Conservation (phyloP, 2,329 filamentous ascomycete species). For the Ceratocystis papillata region DNA sequence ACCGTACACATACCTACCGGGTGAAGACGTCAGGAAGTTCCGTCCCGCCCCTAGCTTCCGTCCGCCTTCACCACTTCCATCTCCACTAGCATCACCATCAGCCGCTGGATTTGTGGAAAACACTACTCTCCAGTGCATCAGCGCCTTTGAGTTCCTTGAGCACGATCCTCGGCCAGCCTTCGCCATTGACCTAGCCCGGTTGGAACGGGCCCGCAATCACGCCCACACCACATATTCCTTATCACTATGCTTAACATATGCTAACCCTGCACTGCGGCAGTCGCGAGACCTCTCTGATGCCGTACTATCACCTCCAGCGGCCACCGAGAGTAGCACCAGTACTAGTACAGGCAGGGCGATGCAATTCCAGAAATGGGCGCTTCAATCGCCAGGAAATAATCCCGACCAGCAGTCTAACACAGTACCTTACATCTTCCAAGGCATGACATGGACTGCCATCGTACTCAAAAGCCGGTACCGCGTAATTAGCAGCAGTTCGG, state of each 20-base stretch:
- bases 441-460: constrained; percentile 58
- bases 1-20: neutral
- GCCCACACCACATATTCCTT: constrained; percentile 34
- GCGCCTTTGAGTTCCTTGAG: constrained; percentile 62
- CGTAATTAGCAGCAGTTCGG: constrained; percentile 49
- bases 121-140: constrained; percentile 45
- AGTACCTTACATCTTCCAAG: constrained; percentile 49
- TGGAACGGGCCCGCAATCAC: constrained; percentile 36
- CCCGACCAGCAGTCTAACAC: constrained; percentile 30
- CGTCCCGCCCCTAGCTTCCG: neutral
- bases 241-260: constrained; percentile 52
- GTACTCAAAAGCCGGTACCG: constrained; percentile 59
- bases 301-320: neutral
- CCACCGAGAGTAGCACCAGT: too few relatives aligned
- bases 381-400: neutral
- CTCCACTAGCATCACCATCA: neutral
- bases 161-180: constrained; percentile 68
- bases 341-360: too few relatives aligned
- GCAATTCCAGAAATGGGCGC: constrained; percentile 8
- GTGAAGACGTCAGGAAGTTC: neutral
- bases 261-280: constrained; percentile 53
- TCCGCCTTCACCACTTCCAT: neutral
- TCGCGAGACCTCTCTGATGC: constrained; percentile 37
- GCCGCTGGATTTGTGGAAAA: neutral
- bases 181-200: constrained; percentile 53